phyloP scores from a whole-genome alignment of 768 basidiomycete genomes.

The Boletus rufocinnamomeus region DNA sequence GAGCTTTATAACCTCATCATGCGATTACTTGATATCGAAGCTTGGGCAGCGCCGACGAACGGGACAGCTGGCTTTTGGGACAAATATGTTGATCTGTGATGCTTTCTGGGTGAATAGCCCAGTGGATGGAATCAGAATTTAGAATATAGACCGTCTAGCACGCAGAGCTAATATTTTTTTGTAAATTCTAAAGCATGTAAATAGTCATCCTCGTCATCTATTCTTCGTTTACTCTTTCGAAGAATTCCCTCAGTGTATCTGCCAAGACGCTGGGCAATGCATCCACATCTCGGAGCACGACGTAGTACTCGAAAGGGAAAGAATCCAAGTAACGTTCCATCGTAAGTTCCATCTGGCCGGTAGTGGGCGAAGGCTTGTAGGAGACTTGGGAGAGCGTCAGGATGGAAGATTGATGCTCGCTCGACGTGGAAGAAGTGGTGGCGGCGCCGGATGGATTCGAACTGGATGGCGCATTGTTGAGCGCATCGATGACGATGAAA shows the following conservation, averaged over 20 bases:
- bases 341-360: constrained; percentile 81
- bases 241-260: constrained; percentile 89
- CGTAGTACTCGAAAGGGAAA: constrained; percentile 98
- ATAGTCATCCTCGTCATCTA: constrained; percentile 12
- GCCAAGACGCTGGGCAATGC: constrained; percentile 88
- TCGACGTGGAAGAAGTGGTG: constrained; percentile 17
- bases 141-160: background rate
- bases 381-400: constrained; percentile 90
- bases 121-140: background rate
- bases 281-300: constrained; percentile 89
- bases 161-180: constrained; percentile 3
- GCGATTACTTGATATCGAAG: constrained; percentile 67
- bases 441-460: constrained; percentile 11
- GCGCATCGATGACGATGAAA: constrained; percentile 92
- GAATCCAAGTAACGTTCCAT: constrained; percentile 90
- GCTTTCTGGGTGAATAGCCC: background rate
- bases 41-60: constrained; percentile 61
- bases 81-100: constrained; percentile 50
- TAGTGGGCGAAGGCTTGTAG: constrained; percentile 54
- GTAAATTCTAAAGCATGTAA: background rate
- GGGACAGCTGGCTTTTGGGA: constrained; percentile 87
- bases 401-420: constrained; percentile 67
- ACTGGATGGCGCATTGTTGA: constrained; percentile 50
- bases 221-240: constrained; percentile 78
- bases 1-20: constrained; percentile 83